Evolutionary conservation across 208 protist species (phyloP).

Genomic region (Trypanosoma theileri): DNA sequence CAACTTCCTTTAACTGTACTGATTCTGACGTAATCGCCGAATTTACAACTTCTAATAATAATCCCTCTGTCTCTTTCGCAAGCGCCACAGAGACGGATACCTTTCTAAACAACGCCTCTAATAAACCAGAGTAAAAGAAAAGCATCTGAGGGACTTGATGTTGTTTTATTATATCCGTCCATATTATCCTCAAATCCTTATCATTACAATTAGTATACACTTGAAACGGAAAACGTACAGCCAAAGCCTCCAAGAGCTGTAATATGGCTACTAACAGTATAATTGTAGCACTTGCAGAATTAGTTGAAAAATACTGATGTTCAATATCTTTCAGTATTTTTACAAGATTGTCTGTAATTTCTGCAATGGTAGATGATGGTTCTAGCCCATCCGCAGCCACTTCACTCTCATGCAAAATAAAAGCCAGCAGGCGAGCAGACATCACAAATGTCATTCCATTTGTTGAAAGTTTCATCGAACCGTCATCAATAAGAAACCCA

Average conservation of each 20-base stretch:
- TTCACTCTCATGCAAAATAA: conserved; percentile 25
- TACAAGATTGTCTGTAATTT: background rate
- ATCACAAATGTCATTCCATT: conserved; percentile 9
- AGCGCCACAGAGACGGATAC: conserved; percentile 3
- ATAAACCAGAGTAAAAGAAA: conserved; percentile 20
- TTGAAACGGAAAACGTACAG: conserved; percentile 16
- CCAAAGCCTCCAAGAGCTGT: conserved; percentile 17
- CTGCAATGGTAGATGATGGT: background rate
- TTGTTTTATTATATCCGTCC: background rate
- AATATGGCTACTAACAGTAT: conserved; percentile 2
- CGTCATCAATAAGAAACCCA: background rate
- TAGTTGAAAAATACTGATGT: background rate
- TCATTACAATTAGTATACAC: conserved; percentile 12
- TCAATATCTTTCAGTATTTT: background rate
- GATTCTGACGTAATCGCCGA: conserved; percentile 1
- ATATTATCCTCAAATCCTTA: background rate
- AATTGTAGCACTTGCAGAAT: background rate
- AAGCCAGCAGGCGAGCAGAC: conserved; percentile 22
- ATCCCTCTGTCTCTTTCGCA: background rate
- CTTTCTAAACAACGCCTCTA: conserved; percentile 20
- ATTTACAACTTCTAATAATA: conserved; percentile 1
- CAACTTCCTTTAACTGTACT: conserved; percentile 19
- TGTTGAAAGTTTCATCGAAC: background rate
- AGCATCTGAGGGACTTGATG: conserved; percentile 3
- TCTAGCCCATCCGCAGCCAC: conserved; percentile 9